Base-by-base conservation (phyloP, 345 rosid species). In the Lepidium didymum region DNA sequence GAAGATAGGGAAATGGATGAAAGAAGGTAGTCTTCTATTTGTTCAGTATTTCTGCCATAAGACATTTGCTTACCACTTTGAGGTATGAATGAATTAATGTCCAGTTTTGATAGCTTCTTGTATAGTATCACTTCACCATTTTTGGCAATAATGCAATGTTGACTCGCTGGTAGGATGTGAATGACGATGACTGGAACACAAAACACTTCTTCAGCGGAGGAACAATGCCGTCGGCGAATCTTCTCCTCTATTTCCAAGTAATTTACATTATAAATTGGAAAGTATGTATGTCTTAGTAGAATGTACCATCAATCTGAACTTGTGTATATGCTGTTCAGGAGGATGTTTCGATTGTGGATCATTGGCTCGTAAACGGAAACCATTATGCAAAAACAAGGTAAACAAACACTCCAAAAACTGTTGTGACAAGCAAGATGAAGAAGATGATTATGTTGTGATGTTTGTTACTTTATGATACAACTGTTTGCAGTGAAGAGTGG, bases 171-270 rank as follows among this genome's bases (percentile, higher is more conserved):
- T 53, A 86, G 97, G 97, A 86, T 68, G 50, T 78, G 69, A 84
- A 87, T 73, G 98, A 87, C 55, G 98, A 87, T 58, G 98, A 90
- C 68, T 88, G 98, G 97, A 90, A 90, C 49, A 84, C 94, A 49
- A 81, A 86, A 77, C 70, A 90, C 77, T 93, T 90, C 89, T 88
- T 93, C 69, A 83, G 84, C 0, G 97, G 96, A 50, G 94, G 96
- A 47, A 88, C 96, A 55, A 88, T 88, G 98, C 98, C 96, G 25
- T 81, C 97, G 0, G 89, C 97, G 4, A 79, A 90, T 81, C 81
- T 93, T 74, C 83, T 90, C 49, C 96, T 90, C 35, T 90, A 93
- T 78, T 93, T 90, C 77, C 97, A 93, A 86, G 96, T 83, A 43
- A 74, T 72, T 18, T 31, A 56, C 53, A 56, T 56, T 37, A 18